Percentiles rank a stretch among this genome's conserved stretches.
These are phyloP conservation scores for Calonectria pseudoreteaudii DNA, from an alignment of 2,329 filamentous ascomycete species.

Conservation along the genomic window DNA sequence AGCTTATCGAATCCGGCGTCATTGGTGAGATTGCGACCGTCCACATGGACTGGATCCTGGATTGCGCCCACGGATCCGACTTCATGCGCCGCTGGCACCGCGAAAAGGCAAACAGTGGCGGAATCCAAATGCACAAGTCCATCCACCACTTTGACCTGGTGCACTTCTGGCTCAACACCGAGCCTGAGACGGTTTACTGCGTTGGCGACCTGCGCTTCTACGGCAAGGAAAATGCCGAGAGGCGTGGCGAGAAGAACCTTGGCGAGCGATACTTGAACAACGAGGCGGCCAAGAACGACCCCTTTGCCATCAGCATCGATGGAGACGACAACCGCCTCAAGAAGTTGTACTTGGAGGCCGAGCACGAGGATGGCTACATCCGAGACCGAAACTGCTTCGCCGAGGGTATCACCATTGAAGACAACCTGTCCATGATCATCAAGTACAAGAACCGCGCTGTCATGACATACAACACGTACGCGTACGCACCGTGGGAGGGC, in stretches of 20 bases:
- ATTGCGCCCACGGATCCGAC: conserved; percentile 71
- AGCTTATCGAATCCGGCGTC: conserved; percentile 63
- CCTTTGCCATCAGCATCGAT: conserved; percentile 68
- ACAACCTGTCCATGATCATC: conserved; percentile 71
- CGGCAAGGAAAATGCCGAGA: conserved; percentile 70
- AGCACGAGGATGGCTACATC: conserved; percentile 72
- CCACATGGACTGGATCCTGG: conserved; percentile 73
- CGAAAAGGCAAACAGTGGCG: conserved; percentile 69
- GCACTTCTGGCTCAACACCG: conserved; percentile 70
- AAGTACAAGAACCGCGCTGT: conserved; percentile 67
- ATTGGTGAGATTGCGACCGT: conserved; percentile 68
- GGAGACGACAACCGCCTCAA: conserved; percentile 62
- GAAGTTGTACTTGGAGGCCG: conserved; percentile 70
- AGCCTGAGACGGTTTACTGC: conserved; percentile 67
- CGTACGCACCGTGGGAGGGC: conserved; percentile 73
- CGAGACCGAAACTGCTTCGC: conserved; percentile 72
- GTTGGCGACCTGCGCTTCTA: conserved; percentile 71
- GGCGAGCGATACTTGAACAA: conserved; percentile 63
- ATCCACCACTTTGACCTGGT: conserved; percentile 74
- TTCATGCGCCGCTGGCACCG: conserved; percentile 74
- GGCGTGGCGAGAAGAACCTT: conserved; percentile 62
- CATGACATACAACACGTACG: conserved; percentile 69
- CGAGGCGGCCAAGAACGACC: conserved; percentile 62
- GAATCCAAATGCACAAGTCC: conserved; percentile 71
- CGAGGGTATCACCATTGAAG: conserved; percentile 73